These are phyloP conservation scores for Pochonia chlamydosporia DNA, from an alignment of 2,329 filamentous ascomycete genomes.

Conservation along the genomic window DNA sequence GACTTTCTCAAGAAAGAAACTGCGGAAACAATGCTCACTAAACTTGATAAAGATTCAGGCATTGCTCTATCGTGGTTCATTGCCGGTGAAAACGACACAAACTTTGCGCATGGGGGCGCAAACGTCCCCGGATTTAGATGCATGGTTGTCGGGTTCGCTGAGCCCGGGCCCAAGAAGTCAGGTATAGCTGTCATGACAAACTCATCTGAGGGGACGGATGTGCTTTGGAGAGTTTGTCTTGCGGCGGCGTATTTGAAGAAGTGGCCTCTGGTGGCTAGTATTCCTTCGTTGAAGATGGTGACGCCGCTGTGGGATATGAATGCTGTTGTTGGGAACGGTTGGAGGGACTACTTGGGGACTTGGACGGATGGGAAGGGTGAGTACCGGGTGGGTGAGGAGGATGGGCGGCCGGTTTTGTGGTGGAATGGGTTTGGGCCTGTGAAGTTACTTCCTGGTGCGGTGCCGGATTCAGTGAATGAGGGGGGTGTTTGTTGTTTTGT, in stretches of 20 bases:
- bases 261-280: too few species aligned
- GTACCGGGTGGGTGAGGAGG: too few species aligned
- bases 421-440: too few species aligned
- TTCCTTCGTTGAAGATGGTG: too few species aligned
- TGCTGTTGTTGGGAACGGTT: too few species aligned
- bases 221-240: conserved; percentile 1
- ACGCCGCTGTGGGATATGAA: too few species aligned
- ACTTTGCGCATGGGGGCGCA: conserved; percentile 14
- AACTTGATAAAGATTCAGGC: conserved; percentile 5
- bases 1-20: conserved; percentile 11
- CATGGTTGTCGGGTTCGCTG: conserved; percentile 11
- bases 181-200: conserved; percentile 17
- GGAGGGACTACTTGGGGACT: too few species aligned
- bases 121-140: conserved; percentile 15
- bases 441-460: too few species aligned
- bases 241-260: neutral
- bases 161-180: conserved; percentile 10
- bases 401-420: too few species aligned
- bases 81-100: neutral
- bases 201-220: conserved; percentile 4
- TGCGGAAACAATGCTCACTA: conserved; percentile 13
- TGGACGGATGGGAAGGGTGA: too few species aligned
- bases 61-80: conserved; percentile 16
- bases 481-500: too few species aligned
- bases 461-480: too few species aligned